Conservation (phyloP, 1,139 yeast genomes). For the Candida neerlandica region DNA sequence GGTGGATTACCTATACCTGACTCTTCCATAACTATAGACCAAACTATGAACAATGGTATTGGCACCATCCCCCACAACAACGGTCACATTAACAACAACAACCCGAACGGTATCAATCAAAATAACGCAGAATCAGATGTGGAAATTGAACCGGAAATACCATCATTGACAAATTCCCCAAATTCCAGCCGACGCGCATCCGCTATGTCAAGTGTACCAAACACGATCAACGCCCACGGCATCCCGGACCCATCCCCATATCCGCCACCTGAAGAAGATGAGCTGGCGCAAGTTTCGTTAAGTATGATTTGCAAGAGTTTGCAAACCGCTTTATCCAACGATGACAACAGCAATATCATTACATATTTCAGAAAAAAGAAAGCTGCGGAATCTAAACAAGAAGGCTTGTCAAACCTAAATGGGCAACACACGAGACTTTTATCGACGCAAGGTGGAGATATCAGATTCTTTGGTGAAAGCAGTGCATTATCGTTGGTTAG, state of each 20-base stretch:
- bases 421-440: slow-evolving; percentile 21
- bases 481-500: slow-evolving; percentile 27
- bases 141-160: slow-evolving; percentile 11
- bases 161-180: slow-evolving; percentile 11
- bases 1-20: slow-evolving; percentile 2
- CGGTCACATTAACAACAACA: slow-evolving; percentile 3
- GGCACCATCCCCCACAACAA: slow-evolving; percentile 13
- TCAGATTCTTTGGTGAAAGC: slow-evolving; percentile 29
- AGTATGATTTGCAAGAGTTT: slow-evolving; percentile 16
- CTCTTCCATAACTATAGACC: not conserved
- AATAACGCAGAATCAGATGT: not conserved
- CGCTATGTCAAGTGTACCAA: not conserved
- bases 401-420: slow-evolving; percentile 18
- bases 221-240: not conserved
- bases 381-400: slow-evolving; percentile 9
- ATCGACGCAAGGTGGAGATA: slow-evolving; percentile 21
- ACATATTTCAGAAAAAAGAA: slow-evolving; percentile 4
- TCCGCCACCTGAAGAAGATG: not conserved
- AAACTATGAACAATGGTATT: not conserved
- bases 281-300: slow-evolving; percentile 25
- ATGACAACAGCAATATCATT: slow-evolving; percentile 10
- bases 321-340: slow-evolving; percentile 27
- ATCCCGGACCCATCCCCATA: not conserved
- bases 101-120: slow-evolving; percentile 6
- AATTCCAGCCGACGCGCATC: slow-evolving; percentile 4